A percentile compares a stretch with the other conserved stretches of the same genome.
phyloP scores from a whole-genome alignment of 768 basidiomycete genomes.

The Termitomyces sp. region DNA sequence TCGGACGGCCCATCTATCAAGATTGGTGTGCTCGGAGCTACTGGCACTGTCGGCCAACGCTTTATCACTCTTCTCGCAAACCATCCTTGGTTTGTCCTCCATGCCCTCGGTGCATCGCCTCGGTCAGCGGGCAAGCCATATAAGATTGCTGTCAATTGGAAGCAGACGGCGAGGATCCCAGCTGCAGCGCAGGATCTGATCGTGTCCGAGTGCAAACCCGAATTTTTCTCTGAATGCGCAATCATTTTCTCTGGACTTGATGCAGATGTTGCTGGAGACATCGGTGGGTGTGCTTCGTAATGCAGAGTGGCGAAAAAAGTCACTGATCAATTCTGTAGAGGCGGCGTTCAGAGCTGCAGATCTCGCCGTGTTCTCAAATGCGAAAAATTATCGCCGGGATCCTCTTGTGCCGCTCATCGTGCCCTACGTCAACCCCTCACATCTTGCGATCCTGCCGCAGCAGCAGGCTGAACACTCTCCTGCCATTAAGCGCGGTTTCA shows the following conservation, averaged over 20 bases:
- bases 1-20: slow-evolving; percentile 22
- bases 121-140: slow-evolving; percentile 86
- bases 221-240: slow-evolving; percentile 73
- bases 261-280: slow-evolving; percentile 90
- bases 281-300: slow-evolving; percentile 52
- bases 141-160: slow-evolving; percentile 74
- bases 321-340: slow-evolving; percentile 44
- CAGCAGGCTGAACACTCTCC: slow-evolving; percentile 70
- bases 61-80: slow-evolving; percentile 84
- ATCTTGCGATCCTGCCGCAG: slow-evolving; percentile 78
- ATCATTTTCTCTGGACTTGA: slow-evolving; percentile 96
- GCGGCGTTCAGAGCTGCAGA: slow-evolving; percentile 81
- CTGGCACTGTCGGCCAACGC: slow-evolving; percentile 93
- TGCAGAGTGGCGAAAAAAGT: not conserved
- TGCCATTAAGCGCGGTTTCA: slow-evolving; percentile 79
- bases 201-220: slow-evolving; percentile 73
- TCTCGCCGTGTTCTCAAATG: slow-evolving; percentile 91
- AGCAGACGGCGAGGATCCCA: slow-evolving; percentile 79
- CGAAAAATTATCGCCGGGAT: slow-evolving; percentile 94
- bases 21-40: slow-evolving; percentile 84
- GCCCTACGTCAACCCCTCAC: slow-evolving; percentile 88
- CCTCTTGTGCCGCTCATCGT: slow-evolving; percentile 93
- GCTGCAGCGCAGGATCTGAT: slow-evolving; percentile 50
- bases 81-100: slow-evolving; percentile 89
- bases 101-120: slow-evolving; percentile 83